These are phyloP conservation scores for Mesembryanthemum crystallinum DNA, from an alignment of 148 eudicot genomes.

Conservation along the genomic window DNA sequence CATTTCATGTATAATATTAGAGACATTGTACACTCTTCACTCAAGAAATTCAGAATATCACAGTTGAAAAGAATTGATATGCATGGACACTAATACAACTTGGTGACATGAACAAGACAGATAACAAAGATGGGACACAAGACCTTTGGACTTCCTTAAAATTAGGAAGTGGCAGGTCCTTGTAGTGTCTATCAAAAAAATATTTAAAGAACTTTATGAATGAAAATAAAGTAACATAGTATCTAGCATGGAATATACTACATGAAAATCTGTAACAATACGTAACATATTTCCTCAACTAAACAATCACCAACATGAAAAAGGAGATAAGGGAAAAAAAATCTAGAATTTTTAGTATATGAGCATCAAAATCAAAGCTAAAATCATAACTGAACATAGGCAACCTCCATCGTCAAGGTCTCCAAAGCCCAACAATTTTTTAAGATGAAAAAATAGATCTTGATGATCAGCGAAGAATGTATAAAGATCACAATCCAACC, in stretches of 20 bases:
- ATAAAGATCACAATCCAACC: too few species aligned
- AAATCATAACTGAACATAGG: too few species aligned
- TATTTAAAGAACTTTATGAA: too few species aligned
- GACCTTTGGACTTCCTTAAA: neutral
- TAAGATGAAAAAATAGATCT: too few species aligned
- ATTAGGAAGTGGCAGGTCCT: neutral
- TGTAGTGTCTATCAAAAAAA: too few species aligned
- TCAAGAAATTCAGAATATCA: neutral
- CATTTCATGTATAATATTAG: neutral
- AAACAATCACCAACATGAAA: neutral
- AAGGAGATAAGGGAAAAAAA: neutral
- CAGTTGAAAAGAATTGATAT: neutral
- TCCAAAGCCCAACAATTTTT: too few species aligned
- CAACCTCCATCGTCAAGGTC: too few species aligned
- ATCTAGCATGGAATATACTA: neutral
- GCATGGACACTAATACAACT: neutral
- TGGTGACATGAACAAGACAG: neutral
- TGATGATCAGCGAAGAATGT: too few species aligned
- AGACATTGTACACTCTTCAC: neutral
- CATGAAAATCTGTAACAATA: neutral
- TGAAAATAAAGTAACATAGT: neutral
- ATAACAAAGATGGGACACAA: neutral
- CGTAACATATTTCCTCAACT: neutral
- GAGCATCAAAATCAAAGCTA: too few species aligned
- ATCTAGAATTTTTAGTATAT: too few species aligned